These are phyloP conservation scores for Bocquillonia castaneifolia DNA, from an alignment of 441 rosid genomes.

Conservation along the genomic window DNA sequence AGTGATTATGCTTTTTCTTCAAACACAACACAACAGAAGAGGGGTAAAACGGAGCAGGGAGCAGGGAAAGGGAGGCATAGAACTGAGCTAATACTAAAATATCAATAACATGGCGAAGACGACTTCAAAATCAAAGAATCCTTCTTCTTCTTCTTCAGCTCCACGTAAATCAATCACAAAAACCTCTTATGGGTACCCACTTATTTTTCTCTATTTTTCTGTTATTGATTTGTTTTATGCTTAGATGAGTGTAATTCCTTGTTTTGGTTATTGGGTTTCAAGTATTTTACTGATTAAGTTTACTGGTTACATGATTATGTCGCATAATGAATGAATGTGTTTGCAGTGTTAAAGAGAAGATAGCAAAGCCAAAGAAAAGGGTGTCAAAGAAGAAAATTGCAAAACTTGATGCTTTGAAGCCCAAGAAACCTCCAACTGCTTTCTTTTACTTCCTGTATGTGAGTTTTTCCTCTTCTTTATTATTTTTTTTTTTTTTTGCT, in stretches of 20 bases:
- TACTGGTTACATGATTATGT: background rate
- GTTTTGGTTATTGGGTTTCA: background rate
- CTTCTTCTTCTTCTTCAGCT: conserved; percentile 27
- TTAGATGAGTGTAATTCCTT: no score
- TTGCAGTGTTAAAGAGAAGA: conserved; percentile 31
- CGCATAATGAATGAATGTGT: background rate
- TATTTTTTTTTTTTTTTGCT: no score
- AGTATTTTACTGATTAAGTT: background rate
- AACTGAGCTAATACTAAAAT: no score
- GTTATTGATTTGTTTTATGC: background rate
- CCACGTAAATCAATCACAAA: conserved; percentile 13
- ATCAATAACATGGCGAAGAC: conserved; percentile 53
- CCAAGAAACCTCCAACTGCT: conserved; percentile 94
- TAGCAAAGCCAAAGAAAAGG: conserved; percentile 28
- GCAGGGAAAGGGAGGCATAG: background rate
- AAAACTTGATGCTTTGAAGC: conserved; percentile 56
- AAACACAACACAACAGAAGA: no score
- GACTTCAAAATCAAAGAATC: conserved; percentile 33
- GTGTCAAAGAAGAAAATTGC: conserved; percentile 38
- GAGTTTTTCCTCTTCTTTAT: background rate
- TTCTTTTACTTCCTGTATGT: conserved; percentile 84
- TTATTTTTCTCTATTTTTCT: no score
- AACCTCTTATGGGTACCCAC: conserved; percentile 24
- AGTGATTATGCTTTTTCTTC: no score
- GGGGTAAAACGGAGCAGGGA: background rate